A percentile compares a stretch with the other conserved stretches of the same genome.
Evolutionary conservation across 257 asterid species (phyloP).

Genomic region (Solanum appendiculatum): DNA sequence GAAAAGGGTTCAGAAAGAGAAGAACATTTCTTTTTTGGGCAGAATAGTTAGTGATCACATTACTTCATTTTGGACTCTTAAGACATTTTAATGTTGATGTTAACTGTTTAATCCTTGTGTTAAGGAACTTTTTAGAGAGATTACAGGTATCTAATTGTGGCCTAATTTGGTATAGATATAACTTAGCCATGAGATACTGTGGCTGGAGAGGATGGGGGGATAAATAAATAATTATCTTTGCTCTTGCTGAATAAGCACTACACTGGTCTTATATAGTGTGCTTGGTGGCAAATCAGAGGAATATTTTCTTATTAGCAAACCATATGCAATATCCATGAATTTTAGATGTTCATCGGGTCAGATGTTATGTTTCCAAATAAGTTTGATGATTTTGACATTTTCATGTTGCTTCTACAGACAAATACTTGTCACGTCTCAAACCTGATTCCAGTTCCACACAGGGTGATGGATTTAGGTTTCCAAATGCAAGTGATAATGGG

Average conservation of each 20-base stretch:
- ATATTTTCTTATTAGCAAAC: not conserved
- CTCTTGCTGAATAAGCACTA: not conserved
- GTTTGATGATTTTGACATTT: constrained; percentile 10
- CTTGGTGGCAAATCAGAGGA: not conserved
- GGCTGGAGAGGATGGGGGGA: not conserved
- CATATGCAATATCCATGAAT: not conserved
- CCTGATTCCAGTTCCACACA: constrained; percentile 45
- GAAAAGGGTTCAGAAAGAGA: not conserved
- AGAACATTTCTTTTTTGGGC: not conserved
- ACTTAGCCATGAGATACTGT: not conserved
- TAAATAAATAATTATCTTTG: not conserved
- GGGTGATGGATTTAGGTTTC: constrained; percentile 49
- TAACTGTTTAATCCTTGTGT: not conserved
- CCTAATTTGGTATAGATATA: not conserved
- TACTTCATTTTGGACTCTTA: not conserved
- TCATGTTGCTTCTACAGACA: constrained; percentile 43
- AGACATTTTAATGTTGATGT: not conserved
- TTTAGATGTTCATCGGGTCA: not conserved
- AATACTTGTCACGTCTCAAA: constrained; percentile 47
- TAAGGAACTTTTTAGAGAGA: not conserved
- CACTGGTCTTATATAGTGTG: not conserved
- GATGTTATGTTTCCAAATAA: not conserved
- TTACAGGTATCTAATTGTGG: not conserved
- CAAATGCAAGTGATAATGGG: constrained; percentile 45
- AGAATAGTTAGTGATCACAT: not conserved